phyloP scores from a whole-genome alignment of 2,329 filamentous ascomycete genomes.

The Epicoccum nigrum region DNA sequence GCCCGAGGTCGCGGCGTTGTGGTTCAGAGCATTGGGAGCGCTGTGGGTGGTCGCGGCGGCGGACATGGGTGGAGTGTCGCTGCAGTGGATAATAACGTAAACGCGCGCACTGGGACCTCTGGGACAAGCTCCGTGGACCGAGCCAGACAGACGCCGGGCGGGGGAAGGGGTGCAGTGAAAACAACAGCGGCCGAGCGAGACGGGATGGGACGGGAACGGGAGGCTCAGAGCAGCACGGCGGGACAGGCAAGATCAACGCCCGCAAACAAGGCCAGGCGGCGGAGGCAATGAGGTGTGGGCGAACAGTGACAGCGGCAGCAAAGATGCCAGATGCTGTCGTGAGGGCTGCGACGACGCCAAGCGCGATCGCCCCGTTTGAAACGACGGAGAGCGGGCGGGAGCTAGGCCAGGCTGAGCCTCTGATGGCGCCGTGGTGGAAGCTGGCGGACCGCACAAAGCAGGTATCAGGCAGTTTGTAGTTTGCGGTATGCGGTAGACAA shows the following conservation, averaged over 20 bases:
- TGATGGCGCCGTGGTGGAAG: too few species aligned
- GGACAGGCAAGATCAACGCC: slow-evolving; percentile 11
- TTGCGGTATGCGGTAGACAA: too few species aligned
- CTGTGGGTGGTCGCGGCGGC: slow-evolving; percentile 36
- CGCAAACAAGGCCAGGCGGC: slow-evolving; percentile 27
- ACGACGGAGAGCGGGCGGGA: slow-evolving; percentile 26
- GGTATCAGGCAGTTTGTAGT: too few species aligned
- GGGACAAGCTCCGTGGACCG: slow-evolving; percentile 16
- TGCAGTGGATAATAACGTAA: slow-evolving; percentile 23
- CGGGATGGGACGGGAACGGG: too few species aligned
- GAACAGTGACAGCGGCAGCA: too few species aligned
- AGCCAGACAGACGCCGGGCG: neutral
- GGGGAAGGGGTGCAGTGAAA: slow-evolving; percentile 12
- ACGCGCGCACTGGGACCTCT: slow-evolving; percentile 19
- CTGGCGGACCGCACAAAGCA: too few species aligned
- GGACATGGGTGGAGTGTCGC: slow-evolving; percentile 44
- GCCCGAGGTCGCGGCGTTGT: slow-evolving; percentile 45
- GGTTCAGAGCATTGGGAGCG: slow-evolving; percentile 44
- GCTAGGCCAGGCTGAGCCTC: slow-evolving; percentile 16
- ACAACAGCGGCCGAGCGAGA: slow-evolving; percentile 32
- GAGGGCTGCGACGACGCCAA: slow-evolving; percentile 26
- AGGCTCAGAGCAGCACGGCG: slow-evolving; percentile 13
- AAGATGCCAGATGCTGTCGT: slow-evolving; percentile 26
- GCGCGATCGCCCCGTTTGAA: slow-evolving; percentile 30
- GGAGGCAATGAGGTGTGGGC: slow-evolving; percentile 15